Percentiles rank a stretch among this genome's conserved stretches.
Evolutionary conservation across 1,284 basidiomycete genomes (phyloP).

Genomic region (Malassezia restricta): DNA sequence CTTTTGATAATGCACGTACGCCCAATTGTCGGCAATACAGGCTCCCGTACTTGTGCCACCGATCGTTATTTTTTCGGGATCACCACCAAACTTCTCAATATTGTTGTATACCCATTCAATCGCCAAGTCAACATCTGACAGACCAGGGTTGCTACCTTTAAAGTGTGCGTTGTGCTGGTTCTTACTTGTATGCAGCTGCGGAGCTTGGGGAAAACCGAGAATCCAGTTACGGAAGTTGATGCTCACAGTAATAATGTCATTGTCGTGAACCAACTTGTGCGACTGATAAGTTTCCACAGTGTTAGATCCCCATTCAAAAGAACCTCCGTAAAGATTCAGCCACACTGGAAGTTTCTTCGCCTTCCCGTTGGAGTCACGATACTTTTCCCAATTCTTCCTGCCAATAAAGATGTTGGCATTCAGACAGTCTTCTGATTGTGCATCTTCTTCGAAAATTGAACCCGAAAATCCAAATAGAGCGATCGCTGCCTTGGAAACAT

Average conservation of each 20-base stretch:
- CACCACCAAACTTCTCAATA: conserved; percentile 57
- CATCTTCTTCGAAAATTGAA: conserved; percentile 4
- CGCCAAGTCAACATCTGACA: conserved; percentile 29
- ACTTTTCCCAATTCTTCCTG: conserved; percentile 9
- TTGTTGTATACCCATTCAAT: conserved; percentile 53
- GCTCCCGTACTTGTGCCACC: conserved; percentile 81
- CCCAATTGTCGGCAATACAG: conserved; percentile 11
- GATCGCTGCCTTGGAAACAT: conserved; percentile 1
- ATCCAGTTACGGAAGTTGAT: conserved; percentile 18
- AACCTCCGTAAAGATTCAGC: conserved; percentile 15
- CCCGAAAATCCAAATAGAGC: conserved; percentile 5
- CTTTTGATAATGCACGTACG: conserved; percentile 13
- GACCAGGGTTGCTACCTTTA: conserved; percentile 25
- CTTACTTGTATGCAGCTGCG: conserved; percentile 1
- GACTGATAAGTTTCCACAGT: conserved; percentile 4
- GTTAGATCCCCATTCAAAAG: conserved; percentile 13
- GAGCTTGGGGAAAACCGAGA: conserved; percentile 12
- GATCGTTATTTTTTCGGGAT: conserved; percentile 57
- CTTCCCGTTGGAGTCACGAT: background rate
- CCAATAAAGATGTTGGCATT: conserved; percentile 13
- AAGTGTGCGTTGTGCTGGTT: conserved; percentile 1
- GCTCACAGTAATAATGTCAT: conserved; percentile 9
- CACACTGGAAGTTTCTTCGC: conserved; percentile 5
- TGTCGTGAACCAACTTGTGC: conserved; percentile 9
- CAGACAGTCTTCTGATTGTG: conserved; percentile 17